phyloP scores from a whole-genome alignment of 306 rosid species.

The Fragaria vesca region DNA sequence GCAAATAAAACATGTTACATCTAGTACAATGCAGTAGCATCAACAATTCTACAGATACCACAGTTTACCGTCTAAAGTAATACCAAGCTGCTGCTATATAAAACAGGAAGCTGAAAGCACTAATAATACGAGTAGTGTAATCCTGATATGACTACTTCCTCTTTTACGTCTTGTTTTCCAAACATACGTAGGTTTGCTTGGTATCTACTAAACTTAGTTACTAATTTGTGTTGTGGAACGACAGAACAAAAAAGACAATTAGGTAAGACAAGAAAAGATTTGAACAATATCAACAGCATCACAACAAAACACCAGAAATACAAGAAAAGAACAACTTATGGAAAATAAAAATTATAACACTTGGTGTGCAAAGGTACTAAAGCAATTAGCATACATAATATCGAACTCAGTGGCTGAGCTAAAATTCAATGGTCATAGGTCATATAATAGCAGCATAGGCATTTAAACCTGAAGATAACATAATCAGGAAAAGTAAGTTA shows the following conservation, averaged over 20 bases:
- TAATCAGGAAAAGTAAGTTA: neutral
- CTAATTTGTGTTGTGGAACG: neutral
- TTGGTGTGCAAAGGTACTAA: neutral
- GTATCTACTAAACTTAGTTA: neutral
- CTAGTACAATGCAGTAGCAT: neutral
- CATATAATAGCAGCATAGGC: neutral
- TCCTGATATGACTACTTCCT: neutral
- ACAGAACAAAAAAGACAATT: neutral
- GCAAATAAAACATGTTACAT: neutral
- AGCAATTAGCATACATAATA: neutral
- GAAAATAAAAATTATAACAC: neutral
- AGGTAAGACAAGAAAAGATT: neutral
- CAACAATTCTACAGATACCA: neutral
- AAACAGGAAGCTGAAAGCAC: neutral
- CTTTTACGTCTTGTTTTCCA: neutral
- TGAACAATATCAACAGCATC: neutral
- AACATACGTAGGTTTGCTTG: neutral
- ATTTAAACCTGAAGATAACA: neutral
- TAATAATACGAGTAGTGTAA: neutral
- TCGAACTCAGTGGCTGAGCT: neutral
- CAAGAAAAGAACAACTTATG: neutral
- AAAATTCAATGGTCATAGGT: neutral
- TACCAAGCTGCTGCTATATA: neutral
- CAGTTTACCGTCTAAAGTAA: neutral
- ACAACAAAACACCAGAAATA: neutral